Percentiles rank a stretch among this genome's conserved stretches.
Evolutionary conservation across 1,284 basidiomycete genomes (phyloP).

Genomic region (Rhodotorula sp.): DNA sequence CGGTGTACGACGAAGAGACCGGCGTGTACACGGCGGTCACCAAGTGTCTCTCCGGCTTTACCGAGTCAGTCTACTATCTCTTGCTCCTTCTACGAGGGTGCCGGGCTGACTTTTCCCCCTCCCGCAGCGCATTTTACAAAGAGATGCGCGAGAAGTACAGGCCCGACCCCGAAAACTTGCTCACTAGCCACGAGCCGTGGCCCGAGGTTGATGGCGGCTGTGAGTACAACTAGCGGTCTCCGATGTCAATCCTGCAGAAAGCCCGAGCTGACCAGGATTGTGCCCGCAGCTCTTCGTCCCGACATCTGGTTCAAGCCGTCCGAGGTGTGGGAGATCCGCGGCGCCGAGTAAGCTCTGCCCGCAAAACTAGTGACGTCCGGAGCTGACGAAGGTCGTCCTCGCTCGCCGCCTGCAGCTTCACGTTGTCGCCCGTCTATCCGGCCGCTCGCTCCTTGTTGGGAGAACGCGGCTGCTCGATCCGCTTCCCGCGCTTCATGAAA

Average conservation of each 20-base stretch:
- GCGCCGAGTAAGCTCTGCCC: slow-evolving; percentile 66
- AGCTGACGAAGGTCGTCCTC: not conserved
- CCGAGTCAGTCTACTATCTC: slow-evolving; percentile 71
- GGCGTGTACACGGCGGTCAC: slow-evolving; percentile 76
- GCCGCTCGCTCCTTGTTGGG: slow-evolving; percentile 73
- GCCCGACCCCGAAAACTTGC: slow-evolving; percentile 59
- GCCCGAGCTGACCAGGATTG: slow-evolving; percentile 19
- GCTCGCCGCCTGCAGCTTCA: slow-evolving; percentile 59
- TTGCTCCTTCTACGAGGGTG: not conserved
- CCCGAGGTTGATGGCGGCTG: slow-evolving; percentile 73
- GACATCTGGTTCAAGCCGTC: slow-evolving; percentile 79
- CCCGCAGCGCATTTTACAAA: slow-evolving; percentile 47
- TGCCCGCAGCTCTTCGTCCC: slow-evolving; percentile 63
- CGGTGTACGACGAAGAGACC: slow-evolving; percentile 66
- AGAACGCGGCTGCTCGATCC: slow-evolving; percentile 59
- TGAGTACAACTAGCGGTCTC: slow-evolving; percentile 44
- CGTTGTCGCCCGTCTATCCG: slow-evolving; percentile 81
- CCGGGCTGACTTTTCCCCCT: too few species aligned
- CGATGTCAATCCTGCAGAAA: not conserved
- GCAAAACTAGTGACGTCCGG: not conserved
- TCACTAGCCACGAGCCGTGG: slow-evolving; percentile 60
- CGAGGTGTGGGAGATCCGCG: slow-evolving; percentile 83
- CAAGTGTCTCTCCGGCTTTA: slow-evolving; percentile 73
- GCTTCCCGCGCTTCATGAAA: slow-evolving; percentile 52
- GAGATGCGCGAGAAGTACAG: slow-evolving; percentile 64